These are phyloP conservation scores for Leccinum aurantiacum DNA, from an alignment of 768 basidiomycete species.

Conservation along the genomic window DNA sequence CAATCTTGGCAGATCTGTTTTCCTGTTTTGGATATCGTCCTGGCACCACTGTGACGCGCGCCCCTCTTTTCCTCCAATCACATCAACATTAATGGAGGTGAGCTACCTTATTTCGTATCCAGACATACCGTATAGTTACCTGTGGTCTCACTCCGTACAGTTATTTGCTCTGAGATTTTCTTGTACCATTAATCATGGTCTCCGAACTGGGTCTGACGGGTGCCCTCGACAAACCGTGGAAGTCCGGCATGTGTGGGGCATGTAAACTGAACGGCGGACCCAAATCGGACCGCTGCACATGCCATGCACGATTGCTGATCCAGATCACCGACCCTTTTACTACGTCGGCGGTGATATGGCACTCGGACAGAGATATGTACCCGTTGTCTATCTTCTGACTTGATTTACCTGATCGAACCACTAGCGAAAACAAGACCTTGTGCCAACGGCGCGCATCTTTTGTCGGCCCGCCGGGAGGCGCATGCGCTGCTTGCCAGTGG, in stretches of 20 bases:
- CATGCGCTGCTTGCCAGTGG: not conserved
- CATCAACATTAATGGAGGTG: not conserved
- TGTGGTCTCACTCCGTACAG: not conserved
- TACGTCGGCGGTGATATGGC: not conserved
- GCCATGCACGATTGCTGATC: not conserved
- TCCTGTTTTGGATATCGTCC: not conserved
- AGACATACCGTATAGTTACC: not conserved
- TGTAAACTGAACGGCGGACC: not conserved
- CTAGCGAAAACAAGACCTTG: not conserved
- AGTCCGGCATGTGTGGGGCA: not conserved
- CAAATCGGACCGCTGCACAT: not conserved
- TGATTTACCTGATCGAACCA: not conserved
- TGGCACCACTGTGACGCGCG: not conserved
- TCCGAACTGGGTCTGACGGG: not conserved
- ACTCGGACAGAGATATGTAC: not conserved
- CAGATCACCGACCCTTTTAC: not conserved
- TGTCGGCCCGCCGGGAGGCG: not conserved
- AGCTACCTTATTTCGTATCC: not conserved
- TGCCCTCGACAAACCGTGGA: not conserved
- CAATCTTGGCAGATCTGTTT: not conserved
- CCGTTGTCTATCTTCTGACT: not conserved
- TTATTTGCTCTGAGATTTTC: not conserved
- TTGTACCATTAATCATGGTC: not conserved
- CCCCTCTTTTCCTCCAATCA: not conserved
- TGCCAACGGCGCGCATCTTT: not conserved